phyloP scores from a whole-genome alignment of 495 filamentous ascomycete species.

The Penicillium pulvis region DNA sequence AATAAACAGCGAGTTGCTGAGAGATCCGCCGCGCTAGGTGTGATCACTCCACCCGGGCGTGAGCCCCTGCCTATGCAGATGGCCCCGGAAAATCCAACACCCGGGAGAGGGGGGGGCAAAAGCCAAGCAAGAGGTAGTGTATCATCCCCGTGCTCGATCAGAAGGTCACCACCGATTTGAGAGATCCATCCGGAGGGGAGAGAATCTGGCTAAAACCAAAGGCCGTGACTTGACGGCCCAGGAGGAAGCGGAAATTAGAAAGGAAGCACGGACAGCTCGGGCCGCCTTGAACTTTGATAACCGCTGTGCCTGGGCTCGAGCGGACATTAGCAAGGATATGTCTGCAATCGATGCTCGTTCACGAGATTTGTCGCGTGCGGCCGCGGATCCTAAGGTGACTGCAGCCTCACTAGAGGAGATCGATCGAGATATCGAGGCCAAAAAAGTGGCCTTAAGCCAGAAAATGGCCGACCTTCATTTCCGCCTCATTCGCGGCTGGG shows the following conservation, averaged over 20 bases:
- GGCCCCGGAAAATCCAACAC: conserved; percentile 23
- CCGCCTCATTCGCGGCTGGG: conserved; percentile 13
- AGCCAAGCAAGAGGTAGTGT: not conserved
- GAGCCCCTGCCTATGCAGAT: conserved; percentile 26
- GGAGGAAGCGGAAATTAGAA: not conserved
- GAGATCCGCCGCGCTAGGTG: conserved; percentile 32
- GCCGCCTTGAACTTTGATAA: conserved; percentile 33
- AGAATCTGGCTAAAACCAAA: not conserved
- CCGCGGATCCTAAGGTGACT: conserved; percentile 31
- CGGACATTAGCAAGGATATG: conserved; percentile 29
- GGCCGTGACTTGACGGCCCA: not conserved
- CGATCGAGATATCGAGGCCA: conserved; percentile 24
- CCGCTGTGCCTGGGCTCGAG: conserved; percentile 25
- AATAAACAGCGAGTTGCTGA: conserved; percentile 40
- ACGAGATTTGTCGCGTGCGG: conserved; percentile 33
- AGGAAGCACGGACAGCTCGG: not conserved
- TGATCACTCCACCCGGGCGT: conserved; percentile 42
- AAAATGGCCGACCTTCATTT: conserved; percentile 25
- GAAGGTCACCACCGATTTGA: not conserved
- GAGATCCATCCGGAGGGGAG: not conserved
- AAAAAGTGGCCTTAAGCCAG: conserved; percentile 8
- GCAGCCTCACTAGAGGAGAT: conserved; percentile 34
- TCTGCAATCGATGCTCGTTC: conserved; percentile 30
- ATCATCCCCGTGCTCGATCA: conserved; percentile 4
- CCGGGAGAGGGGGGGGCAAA: conserved; percentile 5